Base-by-base conservation (phyloP, 441 rosid genomes). In the Erodium trifolium region DNA sequence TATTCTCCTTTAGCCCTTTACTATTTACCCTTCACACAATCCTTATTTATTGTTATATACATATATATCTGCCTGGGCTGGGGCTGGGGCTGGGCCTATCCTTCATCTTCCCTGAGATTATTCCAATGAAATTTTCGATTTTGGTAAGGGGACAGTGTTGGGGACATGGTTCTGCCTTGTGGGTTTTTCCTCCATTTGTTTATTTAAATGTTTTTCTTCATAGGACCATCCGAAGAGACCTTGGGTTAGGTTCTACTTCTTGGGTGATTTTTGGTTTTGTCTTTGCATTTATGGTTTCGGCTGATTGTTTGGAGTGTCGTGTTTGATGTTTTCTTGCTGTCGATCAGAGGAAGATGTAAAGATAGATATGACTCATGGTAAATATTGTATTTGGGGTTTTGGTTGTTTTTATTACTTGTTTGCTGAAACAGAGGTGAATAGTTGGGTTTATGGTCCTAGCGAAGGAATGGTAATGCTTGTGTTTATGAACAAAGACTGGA, bases 151-250 rank as follows among this genome's bases (percentile, higher is more conserved):
- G 69, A 86, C 88, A 83, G 76, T 74, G 78, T 64, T 72, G 66
- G 74, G 80, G 75, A 81, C 77, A 76, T 77, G 69, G 77, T 83
- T 84, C 83, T 78, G 84, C 82, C 93, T 82, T 81, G 80, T 81
- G 83, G 83, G 78, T 84, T 75, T 74, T 73, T 76, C 72, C 77
- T 73, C 67, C 14, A 6, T 37, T 47, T 62, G 43, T 64, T 70
- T 75, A 68, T 68, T 74, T 41, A 12, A 9, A 65, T 72, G 63
- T 70, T 62, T 14, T 41, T 66, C 37, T 68, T 16, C 45, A 68
- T 67, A 70, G 80, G 79, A 78, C 78, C 71, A 73, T 71, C 78
- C 59, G 68, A 70, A 78, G 73, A 74, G 67, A 70, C 64, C 39
- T 65, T 37, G 41, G 41, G 41, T 37, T 37, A 37, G 41, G 41